These are phyloP conservation scores for Hyphodiscus hymeniophilus DNA, from an alignment of 495 filamentous ascomycete species.

Conservation along the genomic window DNA sequence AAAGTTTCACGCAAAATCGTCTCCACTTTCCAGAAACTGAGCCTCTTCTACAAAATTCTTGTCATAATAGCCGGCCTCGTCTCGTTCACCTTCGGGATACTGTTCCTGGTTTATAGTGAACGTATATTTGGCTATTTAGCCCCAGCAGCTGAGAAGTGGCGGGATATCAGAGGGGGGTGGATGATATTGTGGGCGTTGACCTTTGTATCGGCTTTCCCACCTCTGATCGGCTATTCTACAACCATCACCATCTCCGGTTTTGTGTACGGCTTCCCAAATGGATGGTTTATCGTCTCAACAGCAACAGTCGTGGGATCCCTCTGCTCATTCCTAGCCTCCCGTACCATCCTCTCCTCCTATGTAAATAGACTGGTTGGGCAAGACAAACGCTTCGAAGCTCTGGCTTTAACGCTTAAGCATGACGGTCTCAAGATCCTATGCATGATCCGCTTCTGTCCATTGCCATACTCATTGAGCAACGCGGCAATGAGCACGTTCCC, in stretches of 20 bases:
- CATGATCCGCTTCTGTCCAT: slow-evolving; percentile 88
- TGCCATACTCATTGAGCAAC: slow-evolving; percentile 93
- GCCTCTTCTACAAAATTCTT: slow-evolving; percentile 52
- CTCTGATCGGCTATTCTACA: slow-evolving; percentile 83
- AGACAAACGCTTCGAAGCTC: slow-evolving; percentile 63
- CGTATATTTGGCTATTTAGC: slow-evolving; percentile 64
- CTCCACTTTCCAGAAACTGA: slow-evolving; percentile 43
- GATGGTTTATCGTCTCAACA: slow-evolving; percentile 78
- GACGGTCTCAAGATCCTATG: slow-evolving; percentile 84
- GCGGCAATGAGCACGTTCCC: slow-evolving; percentile 91
- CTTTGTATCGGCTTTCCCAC: slow-evolving; percentile 78
- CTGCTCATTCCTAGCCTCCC: slow-evolving; percentile 67
- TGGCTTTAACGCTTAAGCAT: slow-evolving; percentile 55
- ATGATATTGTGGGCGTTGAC: slow-evolving; percentile 70
- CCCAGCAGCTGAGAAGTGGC: slow-evolving; percentile 66
- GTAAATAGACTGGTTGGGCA: slow-evolving; percentile 72
- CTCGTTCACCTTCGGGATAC: slow-evolving; percentile 43
- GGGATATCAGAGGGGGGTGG: slow-evolving; percentile 60
- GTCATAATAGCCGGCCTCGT: slow-evolving; percentile 41
- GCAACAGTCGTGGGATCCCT: slow-evolving; percentile 74
- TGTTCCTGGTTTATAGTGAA: slow-evolving; percentile 69
- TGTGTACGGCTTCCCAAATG: slow-evolving; percentile 86
- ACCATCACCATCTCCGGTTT: slow-evolving; percentile 83
- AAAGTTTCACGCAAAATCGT: slow-evolving; percentile 30
- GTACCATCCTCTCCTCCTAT: slow-evolving; percentile 67